A percentile compares a stretch with the other conserved stretches of the same genome.
These are phyloP conservation scores for Plenodomus biglobosus DNA, from an alignment of 2,329 filamentous ascomycete species.

Conservation along the genomic window DNA sequence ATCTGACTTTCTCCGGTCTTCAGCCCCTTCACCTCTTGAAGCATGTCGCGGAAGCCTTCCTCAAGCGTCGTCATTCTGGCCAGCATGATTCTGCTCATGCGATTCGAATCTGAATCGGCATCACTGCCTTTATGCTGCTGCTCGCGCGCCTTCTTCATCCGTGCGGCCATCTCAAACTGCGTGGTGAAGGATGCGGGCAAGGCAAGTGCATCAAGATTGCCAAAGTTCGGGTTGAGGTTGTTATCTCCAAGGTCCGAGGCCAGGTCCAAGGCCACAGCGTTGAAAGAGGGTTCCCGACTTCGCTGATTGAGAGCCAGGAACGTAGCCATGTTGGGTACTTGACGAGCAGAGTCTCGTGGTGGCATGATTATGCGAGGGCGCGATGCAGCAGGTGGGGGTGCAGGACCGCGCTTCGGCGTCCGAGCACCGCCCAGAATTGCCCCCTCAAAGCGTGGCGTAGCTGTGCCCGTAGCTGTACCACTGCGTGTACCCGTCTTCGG, in stretches of 20 bases:
- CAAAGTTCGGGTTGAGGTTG: slow-evolving; percentile 60
- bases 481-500: slow-evolving; percentile 36
- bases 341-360: slow-evolving; percentile 59
- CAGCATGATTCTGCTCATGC: slow-evolving; percentile 72
- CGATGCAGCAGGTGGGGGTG: slow-evolving; percentile 30
- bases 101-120: slow-evolving; percentile 38
- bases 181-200: slow-evolving; percentile 78
- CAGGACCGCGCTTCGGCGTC: slow-evolving; percentile 47
- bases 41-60: slow-evolving; percentile 85
- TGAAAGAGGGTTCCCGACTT: slow-evolving; percentile 63
- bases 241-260: slow-evolving; percentile 72
- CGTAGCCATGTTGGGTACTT: slow-evolving; percentile 58
- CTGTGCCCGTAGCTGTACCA: slow-evolving; percentile 35
- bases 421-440: slow-evolving; percentile 35
- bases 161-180: slow-evolving; percentile 52
- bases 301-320: slow-evolving; percentile 55
- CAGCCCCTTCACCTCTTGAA: slow-evolving; percentile 73
- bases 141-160: slow-evolving; percentile 23
- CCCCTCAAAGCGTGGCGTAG: slow-evolving; percentile 32
- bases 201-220: slow-evolving; percentile 63
- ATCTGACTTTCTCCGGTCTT: slow-evolving; percentile 45
- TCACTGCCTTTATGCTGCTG: slow-evolving; percentile 25
- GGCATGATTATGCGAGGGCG: slow-evolving; percentile 37
- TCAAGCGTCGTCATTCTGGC: slow-evolving; percentile 92
- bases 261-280: slow-evolving; percentile 63